These are phyloP conservation scores for Dipteronia sinensis DNA, from an alignment of 345 rosid species.

Conservation along the genomic window DNA sequence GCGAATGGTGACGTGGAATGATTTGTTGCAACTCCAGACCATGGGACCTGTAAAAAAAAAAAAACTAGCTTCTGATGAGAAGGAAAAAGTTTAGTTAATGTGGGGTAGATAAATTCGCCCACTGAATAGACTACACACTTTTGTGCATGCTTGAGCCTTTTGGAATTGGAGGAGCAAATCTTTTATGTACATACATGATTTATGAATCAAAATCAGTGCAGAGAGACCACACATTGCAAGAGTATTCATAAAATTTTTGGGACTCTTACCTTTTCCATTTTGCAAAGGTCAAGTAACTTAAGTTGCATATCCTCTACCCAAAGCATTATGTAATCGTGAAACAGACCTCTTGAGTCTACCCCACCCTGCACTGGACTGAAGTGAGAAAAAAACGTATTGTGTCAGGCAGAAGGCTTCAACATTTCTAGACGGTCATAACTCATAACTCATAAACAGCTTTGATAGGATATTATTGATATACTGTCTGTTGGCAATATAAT, in stretches of 20 bases:
- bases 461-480: neutral
- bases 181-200: too few species aligned
- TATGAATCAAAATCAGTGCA: too few species aligned
- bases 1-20: conserved; percentile 94
- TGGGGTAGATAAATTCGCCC: conserved; percentile 6
- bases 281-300: conserved; percentile 85
- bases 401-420: conserved; percentile 19
- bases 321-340: conserved; percentile 77
- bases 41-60: conserved; percentile 78
- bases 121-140: neutral
- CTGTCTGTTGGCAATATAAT: neutral
- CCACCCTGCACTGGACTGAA: conserved; percentile 83
- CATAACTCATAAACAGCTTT: conserved; percentile 17
- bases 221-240: neutral
- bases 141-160: neutral
- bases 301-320: conserved; percentile 98
- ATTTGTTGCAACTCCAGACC: conserved; percentile 84
- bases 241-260: neutral
- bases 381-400: conserved; percentile 18
- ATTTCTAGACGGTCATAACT: conserved; percentile 5
- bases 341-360: conserved; percentile 74
- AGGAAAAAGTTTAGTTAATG: neutral
- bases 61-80: conserved; percentile 17
- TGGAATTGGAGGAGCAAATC: too few species aligned
- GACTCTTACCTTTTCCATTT: conserved; percentile 77